Evolutionary conservation across 139 green algal species (phyloP).

Genomic region (Chara braunii): DNA sequence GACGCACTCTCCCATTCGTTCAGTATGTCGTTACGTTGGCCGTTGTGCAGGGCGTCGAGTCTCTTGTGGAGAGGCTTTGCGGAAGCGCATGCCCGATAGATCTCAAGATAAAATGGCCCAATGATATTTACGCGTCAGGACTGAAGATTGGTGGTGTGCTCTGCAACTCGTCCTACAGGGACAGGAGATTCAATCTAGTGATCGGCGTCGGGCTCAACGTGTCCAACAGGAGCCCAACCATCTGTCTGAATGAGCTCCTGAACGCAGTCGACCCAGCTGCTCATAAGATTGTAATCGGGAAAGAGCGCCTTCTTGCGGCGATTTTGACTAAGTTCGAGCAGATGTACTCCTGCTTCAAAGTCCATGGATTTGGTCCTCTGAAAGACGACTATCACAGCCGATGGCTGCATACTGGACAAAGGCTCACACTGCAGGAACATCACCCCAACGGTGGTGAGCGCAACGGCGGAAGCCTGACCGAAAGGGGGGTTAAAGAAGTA

Average conservation of each 20-base stretch:
- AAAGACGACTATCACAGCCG: not conserved
- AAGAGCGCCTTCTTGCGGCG: constrained; percentile 39
- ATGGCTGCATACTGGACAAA: not conserved
- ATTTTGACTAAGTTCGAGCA: constrained; percentile 51
- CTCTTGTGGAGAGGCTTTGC: no score
- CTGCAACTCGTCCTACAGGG: constrained; percentile 70
- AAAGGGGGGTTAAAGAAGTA: no score
- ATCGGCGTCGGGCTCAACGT: constrained; percentile 83
- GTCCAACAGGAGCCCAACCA: constrained; percentile 77
- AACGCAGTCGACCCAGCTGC: not conserved
- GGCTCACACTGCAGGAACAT: no score
- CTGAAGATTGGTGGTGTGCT: constrained; percentile 86
- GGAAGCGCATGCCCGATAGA: no score
- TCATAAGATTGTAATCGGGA: not conserved
- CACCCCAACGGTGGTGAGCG: no score
- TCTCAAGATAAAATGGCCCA: constrained; percentile 97
- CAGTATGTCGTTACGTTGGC: constrained; percentile 88
- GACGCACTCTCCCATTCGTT: constrained; percentile 72
- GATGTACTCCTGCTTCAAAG: constrained; percentile 54
- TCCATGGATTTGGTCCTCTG: constrained; percentile 5
- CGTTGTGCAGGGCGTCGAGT: constrained; percentile 66
- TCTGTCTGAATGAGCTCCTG: constrained; percentile 72
- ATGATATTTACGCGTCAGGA: constrained; percentile 75
- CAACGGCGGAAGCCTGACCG: no score
- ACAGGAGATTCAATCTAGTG: constrained; percentile 58